Evolutionary conservation across 768 basidiomycete genomes (phyloP).

Genomic region (Rhodotorula graminis): DNA sequence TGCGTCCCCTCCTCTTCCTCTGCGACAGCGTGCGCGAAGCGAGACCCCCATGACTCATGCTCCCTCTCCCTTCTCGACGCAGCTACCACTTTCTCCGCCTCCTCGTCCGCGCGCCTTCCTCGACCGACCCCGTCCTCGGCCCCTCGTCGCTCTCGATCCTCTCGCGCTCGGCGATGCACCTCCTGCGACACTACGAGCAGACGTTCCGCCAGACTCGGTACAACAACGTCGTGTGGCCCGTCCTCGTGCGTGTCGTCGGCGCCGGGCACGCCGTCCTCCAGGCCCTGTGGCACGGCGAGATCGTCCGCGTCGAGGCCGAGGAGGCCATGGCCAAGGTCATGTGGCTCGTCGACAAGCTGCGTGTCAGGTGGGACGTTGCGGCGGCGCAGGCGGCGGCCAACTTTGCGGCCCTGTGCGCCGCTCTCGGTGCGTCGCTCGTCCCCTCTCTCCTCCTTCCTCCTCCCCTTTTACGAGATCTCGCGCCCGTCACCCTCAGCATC

Average conservation of each 20-base stretch:
- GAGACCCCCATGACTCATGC: too few species aligned
- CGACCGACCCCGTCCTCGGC: conserved; percentile 5
- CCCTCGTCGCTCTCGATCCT: conserved; percentile 11
- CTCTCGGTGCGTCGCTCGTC: neutral
- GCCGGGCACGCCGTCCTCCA: conserved; percentile 9
- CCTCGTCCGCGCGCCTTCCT: conserved; percentile 1
- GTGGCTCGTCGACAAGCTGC: conserved; percentile 2
- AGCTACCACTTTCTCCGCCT: conserved; percentile 6
- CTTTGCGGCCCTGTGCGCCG: neutral
- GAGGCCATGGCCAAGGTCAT: neutral
- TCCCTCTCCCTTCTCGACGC: too few species aligned
- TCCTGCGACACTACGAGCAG: neutral
- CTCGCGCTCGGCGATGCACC: neutral
- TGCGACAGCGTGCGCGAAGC: too few species aligned
- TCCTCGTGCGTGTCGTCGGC: conserved; percentile 10
- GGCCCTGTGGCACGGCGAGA: neutral
- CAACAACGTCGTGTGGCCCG: conserved; percentile 10
- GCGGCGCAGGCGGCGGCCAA: neutral
- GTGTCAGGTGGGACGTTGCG: neutral
- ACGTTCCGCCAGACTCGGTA: neutral
- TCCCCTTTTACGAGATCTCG: too few species aligned
- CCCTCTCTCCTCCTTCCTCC: neutral
- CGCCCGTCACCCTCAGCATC: too few species aligned
- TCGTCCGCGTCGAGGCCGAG: neutral
- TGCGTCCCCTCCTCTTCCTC: neutral